These are phyloP conservation scores for Lachnellula subtilissima DNA, from an alignment of 2,329 filamentous ascomycete species.

Conservation along the genomic window DNA sequence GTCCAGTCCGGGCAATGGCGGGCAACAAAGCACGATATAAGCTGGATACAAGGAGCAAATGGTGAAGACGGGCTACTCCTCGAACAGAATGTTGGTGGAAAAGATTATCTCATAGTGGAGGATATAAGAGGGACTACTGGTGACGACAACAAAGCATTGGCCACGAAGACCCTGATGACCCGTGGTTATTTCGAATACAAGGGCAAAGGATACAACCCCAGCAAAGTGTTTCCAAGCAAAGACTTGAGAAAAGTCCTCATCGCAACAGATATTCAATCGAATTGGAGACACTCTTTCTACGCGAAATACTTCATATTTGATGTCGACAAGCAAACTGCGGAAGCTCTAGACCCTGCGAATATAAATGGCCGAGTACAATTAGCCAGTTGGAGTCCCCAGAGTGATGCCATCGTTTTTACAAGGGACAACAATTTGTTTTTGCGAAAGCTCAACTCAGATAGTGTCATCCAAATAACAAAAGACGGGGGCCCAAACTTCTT, in stretches of 20 bases:
- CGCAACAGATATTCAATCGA: conserved; percentile 64
- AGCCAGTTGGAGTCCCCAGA: conserved; percentile 83
- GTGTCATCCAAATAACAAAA: conserved; percentile 61
- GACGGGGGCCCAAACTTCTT: conserved; percentile 88
- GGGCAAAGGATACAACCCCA: conserved; percentile 50
- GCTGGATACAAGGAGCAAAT: conserved; percentile 70
- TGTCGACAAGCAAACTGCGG: conserved; percentile 69
- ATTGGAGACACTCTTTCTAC: conserved; percentile 87
- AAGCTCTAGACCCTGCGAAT: conserved; percentile 70
- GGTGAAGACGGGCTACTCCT: conserved; percentile 83
- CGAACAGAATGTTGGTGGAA: conserved; percentile 58
- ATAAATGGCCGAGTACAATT: conserved; percentile 68
- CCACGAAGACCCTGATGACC: conserved; percentile 72
- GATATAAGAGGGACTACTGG: conserved; percentile 60
- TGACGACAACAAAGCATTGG: conserved; percentile 37
- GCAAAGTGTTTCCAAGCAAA: conserved; percentile 67
- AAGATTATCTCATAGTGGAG: conserved; percentile 79
- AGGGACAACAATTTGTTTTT: conserved; percentile 86
- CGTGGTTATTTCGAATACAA: conserved; percentile 55
- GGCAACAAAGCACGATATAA: conserved; percentile 59
- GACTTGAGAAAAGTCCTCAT: conserved; percentile 83
- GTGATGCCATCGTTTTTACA: conserved; percentile 85
- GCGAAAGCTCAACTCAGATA: conserved; percentile 51
- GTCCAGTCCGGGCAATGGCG: conserved; percentile 63
- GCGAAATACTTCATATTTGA: conserved; percentile 90